Percentiles rank a stretch among this genome's conserved stretches.
These are phyloP conservation scores for Umbelopsis ramanniana DNA, from an alignment of 192 early-diverging fungal species.

Conservation along the genomic window DNA sequence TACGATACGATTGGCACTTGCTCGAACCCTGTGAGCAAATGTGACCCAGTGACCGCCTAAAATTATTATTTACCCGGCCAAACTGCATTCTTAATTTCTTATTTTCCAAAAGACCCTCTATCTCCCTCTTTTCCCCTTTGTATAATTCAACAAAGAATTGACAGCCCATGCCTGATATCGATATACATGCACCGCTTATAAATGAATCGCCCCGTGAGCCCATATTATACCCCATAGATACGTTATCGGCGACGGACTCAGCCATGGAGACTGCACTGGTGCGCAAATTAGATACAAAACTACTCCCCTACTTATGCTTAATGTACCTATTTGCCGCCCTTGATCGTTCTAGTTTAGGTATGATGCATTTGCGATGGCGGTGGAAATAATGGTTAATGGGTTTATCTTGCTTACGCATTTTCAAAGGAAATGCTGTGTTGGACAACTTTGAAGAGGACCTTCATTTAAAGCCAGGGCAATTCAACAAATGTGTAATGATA, in stretches of 20 bases:
- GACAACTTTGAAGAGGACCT: conserved; percentile 43
- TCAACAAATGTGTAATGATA: conserved; percentile 38
- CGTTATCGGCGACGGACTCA: not conserved
- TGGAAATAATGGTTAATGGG: not conserved
- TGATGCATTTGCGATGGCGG: not conserved
- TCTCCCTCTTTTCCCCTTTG: not conserved
- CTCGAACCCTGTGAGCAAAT: conserved; percentile 17
- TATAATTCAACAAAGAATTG: not conserved
- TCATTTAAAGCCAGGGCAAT: conserved; percentile 34
- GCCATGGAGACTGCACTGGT: conserved; percentile 30
- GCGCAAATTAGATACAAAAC: conserved; percentile 30
- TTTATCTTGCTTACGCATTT: not conserved
- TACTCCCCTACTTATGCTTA: conserved; percentile 36
- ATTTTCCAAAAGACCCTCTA: not conserved
- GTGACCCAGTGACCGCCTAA: conserved; percentile 10
- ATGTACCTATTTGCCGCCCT: conserved; percentile 42
- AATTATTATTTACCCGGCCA: conserved; percentile 6
- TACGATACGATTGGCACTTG: not conserved
- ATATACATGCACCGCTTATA: not conserved
- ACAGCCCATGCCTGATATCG: not conserved
- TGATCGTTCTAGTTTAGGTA: conserved; percentile 42
- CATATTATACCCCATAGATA: not conserved
- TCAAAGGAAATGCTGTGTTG: conserved; percentile 37
- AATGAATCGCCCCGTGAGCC: not conserved
- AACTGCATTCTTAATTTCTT: not conserved